Evolutionary conservation across 2,329 filamentous ascomycete species (phyloP), one percentile per base, ranked within the genome.

Genomic region (Botrytis squamosa): DNA sequence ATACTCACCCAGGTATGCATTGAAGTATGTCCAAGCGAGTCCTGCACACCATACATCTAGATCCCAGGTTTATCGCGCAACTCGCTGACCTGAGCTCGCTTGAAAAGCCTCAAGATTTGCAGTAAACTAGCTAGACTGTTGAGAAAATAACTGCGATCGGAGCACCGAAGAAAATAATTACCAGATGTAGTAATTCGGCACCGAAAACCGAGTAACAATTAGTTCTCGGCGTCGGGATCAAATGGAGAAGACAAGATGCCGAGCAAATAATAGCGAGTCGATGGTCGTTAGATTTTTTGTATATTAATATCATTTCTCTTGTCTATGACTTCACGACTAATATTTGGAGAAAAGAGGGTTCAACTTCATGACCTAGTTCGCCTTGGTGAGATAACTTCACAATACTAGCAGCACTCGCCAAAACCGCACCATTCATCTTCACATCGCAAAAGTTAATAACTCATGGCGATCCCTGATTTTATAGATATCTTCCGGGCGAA

Each of bases 1-100:
- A 22, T 8, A 46, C 44, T 20, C 22, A 46, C 20, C 44, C 44
- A 38, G 38, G 38, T 2, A 46, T 9, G 0, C 8, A 22, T 8
- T 9, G 20, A 46, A 22, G 44, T 46, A 46, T 9, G 12, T 9
- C 44, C 20, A 46, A 22, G 44, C 44, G 18, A 20, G 20, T 7
- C 7, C 8, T 4, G 2, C 8, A 18, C 5, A 8, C 44, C 8
- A 49, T 22, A 0, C 44, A 4, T 10, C 44, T 0, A 22, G 22
- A 49, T 10, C 3, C 20, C 20, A 22, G 8, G 8, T 5, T 10
- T 4, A 10, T 22, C 44, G 8, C 16, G 20, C 44, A 49, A 8
- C 7, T 46, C 7, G 44, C 18, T 8, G 18, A 46, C 44, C 44
- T 18, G 40, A 42, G 4, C 40, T 42, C 40, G 40, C 40, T 42